Evolutionary conservation across 2,329 filamentous ascomycete genomes (phyloP).

Genomic region (Phoma sp.): DNA sequence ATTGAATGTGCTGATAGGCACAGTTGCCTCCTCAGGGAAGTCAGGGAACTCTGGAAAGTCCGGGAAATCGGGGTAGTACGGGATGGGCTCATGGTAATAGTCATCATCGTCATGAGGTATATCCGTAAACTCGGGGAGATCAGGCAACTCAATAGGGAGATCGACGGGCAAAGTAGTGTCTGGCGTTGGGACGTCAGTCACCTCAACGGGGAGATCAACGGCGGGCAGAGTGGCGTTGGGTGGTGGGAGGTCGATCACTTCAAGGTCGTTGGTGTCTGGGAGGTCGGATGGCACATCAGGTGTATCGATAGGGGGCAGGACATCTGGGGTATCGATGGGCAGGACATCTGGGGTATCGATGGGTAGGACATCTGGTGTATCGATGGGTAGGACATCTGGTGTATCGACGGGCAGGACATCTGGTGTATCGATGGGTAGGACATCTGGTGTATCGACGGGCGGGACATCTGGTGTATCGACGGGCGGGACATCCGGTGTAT

Average conservation of each 20-base stretch:
- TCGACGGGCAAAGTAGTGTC: too few relatives aligned
- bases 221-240: neutral
- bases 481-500: too few relatives aligned
- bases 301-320: neutral
- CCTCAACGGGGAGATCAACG: neutral
- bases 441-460: too few relatives aligned
- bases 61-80: neutral
- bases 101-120: neutral
- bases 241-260: conserved; percentile 13
- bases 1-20: conserved; percentile 14
- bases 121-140: too few relatives aligned
- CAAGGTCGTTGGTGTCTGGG: conserved; percentile 5
- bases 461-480: too few relatives aligned
- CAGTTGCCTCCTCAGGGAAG: conserved; percentile 6
- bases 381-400: too few relatives aligned
- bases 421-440: too few relatives aligned
- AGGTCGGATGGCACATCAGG: neutral
- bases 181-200: neutral
- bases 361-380: too few relatives aligned
- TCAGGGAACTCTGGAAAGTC: too few relatives aligned
- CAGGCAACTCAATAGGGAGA: too few relatives aligned
- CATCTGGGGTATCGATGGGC: conserved; percentile 8
- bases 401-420: too few relatives aligned
- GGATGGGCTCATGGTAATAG: neutral
- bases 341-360: too few relatives aligned